phyloP scores from a whole-genome alignment of 257 asterid species.

The Ajuga chamaepitys region DNA sequence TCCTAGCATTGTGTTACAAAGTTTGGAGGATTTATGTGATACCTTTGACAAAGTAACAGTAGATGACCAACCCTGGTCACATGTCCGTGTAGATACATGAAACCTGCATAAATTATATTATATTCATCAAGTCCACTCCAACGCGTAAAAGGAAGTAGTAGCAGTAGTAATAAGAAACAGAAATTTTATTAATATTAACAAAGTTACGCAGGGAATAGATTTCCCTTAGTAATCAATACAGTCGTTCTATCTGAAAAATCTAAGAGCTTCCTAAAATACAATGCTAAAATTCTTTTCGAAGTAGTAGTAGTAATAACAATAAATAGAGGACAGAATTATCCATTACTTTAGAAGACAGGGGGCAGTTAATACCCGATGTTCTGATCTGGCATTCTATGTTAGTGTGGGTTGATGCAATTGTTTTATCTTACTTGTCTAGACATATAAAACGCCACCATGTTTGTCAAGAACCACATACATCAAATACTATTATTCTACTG shows the following conservation, averaged over 20 bases:
- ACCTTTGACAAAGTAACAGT: slow-evolving; percentile 83
- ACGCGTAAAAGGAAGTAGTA: not conserved
- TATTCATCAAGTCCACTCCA: slow-evolving; percentile 3
- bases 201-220: no score
- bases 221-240: no score
- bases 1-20: slow-evolving; percentile 4
- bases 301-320: not conserved
- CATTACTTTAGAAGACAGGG: not conserved
- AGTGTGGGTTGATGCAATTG: not conserved
- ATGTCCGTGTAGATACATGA: slow-evolving; percentile 82
- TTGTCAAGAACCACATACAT: not conserved
- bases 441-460: not conserved
- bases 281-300: no score
- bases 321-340: not conserved
- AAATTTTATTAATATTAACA: no score
- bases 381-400: slow-evolving; percentile 2
- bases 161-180: not conserved
- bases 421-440: not conserved
- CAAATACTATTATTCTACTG: not conserved
- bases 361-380: not conserved
- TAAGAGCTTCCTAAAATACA: no score
- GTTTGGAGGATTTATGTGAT: slow-evolving; percentile 10
- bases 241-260: no score
- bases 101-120: slow-evolving; percentile 39
- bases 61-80: slow-evolving; percentile 55